Base-by-base conservation (phyloP, 2,329 filamentous ascomycete species). In the Monilinia fructigena region DNA sequence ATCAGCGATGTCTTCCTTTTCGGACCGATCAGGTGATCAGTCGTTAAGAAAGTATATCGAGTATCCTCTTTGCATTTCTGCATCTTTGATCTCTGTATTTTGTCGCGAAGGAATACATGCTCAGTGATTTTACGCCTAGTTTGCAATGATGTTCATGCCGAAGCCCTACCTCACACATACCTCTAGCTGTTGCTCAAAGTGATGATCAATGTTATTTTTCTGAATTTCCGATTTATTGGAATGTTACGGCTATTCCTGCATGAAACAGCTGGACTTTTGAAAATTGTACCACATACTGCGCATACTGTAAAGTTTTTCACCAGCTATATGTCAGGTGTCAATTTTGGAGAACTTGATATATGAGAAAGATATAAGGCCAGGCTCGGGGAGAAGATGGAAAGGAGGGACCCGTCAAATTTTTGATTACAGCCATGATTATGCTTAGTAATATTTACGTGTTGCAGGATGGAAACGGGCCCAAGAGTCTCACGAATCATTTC, bases 21-120 rank as follows among this genome's bases (percentile, higher is more conserved):
- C 58, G 58, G 58, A 38, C 58, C 58, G 58, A 60, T 35, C 56
- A 59, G 42, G 18, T 59, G 26, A 11, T 54, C 53, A 55, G 31
- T 48, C 28, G 10, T 26, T 38, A 2, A 60, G 28, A 60, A 60
- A 31, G n/a, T 38, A 26, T 45, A 35, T 28, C 23, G 35, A 12
- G 10, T 38, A 26, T 20, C 6, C 38, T 20, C 20, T 12, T 60
- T 38, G 28, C 38, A 11, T 8, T 23, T 60, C 4, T 26, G 4
- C 50, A 38, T 16, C 28, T 38, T 26, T 20, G 18, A 23, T 38
- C 20, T n/a, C 14, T 26, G 4, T 26, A 20, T 23, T 20, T 38
- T 1, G 28, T 60, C 20, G 38, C 18, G 12, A 26, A 60, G n/a
- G 14, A 14, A 20, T 12, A 18, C 23, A 7, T 0, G 16, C 10